Conservation (phyloP, 176 grass and related monocot species). For the Bromus sterilis region DNA sequence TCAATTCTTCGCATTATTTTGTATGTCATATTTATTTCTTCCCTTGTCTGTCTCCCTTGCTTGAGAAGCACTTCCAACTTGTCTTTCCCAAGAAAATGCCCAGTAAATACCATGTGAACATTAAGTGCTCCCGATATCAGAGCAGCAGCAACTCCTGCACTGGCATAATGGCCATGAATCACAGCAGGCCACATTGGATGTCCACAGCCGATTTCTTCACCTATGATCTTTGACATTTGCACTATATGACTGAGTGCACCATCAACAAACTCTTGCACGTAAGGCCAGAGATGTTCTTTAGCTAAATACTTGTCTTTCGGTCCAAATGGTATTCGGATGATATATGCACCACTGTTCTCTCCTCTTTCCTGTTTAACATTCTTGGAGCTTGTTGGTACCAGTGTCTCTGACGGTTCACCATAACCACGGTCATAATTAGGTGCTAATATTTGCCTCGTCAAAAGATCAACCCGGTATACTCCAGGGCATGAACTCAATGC, state of each 20-base stretch:
- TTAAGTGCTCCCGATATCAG: constrained; percentile 74
- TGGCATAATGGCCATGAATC: constrained; percentile 85
- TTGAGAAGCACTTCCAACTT: constrained; percentile 78
- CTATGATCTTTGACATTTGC: constrained; percentile 63
- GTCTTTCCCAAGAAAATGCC: constrained; percentile 85
- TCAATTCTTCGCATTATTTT: constrained; percentile 92
- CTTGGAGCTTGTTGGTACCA: constrained; percentile 50
- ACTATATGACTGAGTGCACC: constrained; percentile 63
- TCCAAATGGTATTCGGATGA: constrained; percentile 76
- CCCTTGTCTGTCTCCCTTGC: constrained; percentile 71
- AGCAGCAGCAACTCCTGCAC: constrained; percentile 67
- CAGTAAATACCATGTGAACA: constrained; percentile 78
- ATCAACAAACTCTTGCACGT: constrained; percentile 90
- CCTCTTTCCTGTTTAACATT: constrained; percentile 58
- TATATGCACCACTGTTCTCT: constrained; percentile 77
- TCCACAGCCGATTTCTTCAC: constrained; percentile 48
- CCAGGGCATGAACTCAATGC: constrained; percentile 73
- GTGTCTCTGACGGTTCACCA: constrained; percentile 52
- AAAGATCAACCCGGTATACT: constrained; percentile 79
- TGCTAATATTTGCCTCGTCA: constrained; percentile 65
- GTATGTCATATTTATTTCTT: constrained; percentile 70
- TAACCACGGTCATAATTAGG: constrained; percentile 63
- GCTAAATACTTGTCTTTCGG: constrained; percentile 70
- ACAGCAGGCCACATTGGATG: constrained; percentile 67
- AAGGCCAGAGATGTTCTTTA: constrained; percentile 82